Conservation (phyloP, 257 asterid genomes). For the Asclepias syriaca region DNA sequence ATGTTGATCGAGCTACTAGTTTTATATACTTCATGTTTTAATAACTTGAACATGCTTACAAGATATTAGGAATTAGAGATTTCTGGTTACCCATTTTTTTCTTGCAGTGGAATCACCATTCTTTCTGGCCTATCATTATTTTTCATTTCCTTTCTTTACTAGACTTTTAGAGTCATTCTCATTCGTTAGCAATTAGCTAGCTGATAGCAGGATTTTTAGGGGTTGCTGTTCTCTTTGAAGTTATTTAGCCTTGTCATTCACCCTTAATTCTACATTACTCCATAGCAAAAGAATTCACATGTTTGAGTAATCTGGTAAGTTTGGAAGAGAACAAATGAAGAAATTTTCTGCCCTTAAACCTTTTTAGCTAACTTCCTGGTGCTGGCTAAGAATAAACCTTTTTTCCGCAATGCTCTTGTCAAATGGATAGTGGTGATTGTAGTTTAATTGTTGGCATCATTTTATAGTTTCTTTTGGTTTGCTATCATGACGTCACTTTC, state of each 20-base stretch:
- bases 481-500: neutral
- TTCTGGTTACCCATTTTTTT: neutral
- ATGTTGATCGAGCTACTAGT: neutral
- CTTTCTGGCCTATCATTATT: neutral
- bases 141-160: neutral
- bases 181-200: neutral
- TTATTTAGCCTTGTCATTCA: neutral
- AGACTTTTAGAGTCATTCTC: neutral
- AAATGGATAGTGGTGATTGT: neutral
- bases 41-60: neutral
- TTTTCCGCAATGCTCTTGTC: neutral
- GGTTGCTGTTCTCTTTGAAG: neutral
- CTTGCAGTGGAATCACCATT: neutral
- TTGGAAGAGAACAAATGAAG: neutral
- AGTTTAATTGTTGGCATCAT: neutral
- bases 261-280: neutral
- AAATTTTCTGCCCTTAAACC: neutral
- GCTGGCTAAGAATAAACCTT: neutral
- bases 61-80: neutral
- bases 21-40: neutral
- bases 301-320: neutral
- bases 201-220: neutral
- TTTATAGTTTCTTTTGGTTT: neutral
- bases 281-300: neutral
- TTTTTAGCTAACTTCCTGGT: neutral